These are phyloP conservation scores for Crepidotus variabilis DNA, from an alignment of 768 basidiomycete species.

Conservation along the genomic window DNA sequence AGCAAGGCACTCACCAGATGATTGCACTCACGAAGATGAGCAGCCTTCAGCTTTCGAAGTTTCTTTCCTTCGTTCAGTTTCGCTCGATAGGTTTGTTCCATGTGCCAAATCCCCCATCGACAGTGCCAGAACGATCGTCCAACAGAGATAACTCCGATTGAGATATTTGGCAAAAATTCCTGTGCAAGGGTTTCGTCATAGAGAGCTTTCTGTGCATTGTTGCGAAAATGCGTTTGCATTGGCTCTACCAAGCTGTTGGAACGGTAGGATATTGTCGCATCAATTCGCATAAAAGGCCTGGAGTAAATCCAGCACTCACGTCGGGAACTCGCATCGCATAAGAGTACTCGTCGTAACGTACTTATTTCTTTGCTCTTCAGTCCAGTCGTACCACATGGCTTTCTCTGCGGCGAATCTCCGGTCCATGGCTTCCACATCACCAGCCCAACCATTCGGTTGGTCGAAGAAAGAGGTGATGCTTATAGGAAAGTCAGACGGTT, in stretches of 20 bases:
- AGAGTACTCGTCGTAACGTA: not conserved
- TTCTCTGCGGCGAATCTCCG: not conserved
- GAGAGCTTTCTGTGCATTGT: not conserved
- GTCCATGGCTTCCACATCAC: not conserved
- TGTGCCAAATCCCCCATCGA: not conserved
- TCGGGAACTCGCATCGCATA: not conserved
- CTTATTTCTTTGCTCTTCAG: not conserved
- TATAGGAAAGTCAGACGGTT: not conserved
- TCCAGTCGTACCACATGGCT: not conserved
- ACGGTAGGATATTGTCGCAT: not conserved
- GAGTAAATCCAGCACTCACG: not conserved
- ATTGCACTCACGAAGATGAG: not conserved
- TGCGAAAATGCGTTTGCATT: not conserved
- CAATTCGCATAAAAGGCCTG: too few species aligned
- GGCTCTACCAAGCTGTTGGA: not conserved
- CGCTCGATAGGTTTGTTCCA: not conserved
- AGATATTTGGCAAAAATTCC: not conserved
- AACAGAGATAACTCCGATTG: not conserved
- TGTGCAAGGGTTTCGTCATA: not conserved
- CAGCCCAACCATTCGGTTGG: not conserved
- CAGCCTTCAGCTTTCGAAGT: not conserved
- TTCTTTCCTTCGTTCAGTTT: not conserved
- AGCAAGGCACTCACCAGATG: not conserved
- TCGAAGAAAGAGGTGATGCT: not conserved
- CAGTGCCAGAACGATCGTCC: not conserved